phyloP scores from a whole-genome alignment of 2,329 filamentous ascomycete genomes.

The Neofusicoccum ribis region DNA sequence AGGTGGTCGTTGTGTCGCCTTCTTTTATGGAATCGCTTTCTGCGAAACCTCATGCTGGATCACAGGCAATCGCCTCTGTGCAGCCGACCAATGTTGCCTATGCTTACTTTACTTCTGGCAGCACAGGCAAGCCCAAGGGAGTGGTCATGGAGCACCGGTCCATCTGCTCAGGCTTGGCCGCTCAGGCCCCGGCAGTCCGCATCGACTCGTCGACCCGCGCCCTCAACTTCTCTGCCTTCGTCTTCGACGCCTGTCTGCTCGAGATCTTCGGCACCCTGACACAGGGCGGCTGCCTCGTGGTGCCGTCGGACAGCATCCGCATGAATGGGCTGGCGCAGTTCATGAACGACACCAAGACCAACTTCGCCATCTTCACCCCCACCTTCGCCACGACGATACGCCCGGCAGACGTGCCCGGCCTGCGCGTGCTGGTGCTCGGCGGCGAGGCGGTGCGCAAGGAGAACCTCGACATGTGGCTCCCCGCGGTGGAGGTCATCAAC shows the following conservation, averaged over 20 bases:
- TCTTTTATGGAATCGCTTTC: conserved; percentile 30
- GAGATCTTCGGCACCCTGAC: conserved; percentile 58
- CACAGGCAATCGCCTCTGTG: conserved; percentile 32
- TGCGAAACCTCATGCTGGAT: conserved; percentile 45
- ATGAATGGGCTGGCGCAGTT: conserved; percentile 28
- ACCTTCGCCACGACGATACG: conserved; percentile 38
- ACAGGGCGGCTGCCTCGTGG: conserved; percentile 53
- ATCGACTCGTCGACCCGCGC: conserved; percentile 13
- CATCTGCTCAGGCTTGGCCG: conserved; percentile 31
- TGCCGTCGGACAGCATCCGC: conserved; percentile 56
- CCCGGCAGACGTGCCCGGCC: conserved; percentile 38
- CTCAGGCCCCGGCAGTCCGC: background rate
- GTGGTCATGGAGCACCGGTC: conserved; percentile 34
- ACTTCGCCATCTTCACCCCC: conserved; percentile 38
- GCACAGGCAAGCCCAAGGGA: conserved; percentile 29
- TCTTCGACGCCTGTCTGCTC: conserved; percentile 57
- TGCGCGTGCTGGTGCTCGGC: conserved; percentile 39
- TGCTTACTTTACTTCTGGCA: conserved; percentile 29
- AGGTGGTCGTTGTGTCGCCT: background rate
- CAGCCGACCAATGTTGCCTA: conserved; percentile 37
- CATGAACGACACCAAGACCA: conserved; percentile 30
- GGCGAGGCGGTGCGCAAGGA: conserved; percentile 30
- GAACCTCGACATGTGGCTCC: conserved; percentile 27
- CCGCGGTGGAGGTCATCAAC: conserved; percentile 37
- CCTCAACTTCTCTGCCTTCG: conserved; percentile 47